Percentiles rank a stretch among this genome's conserved stretches.
These are phyloP conservation scores for Limnomonas spitsbergensis DNA, from an alignment of 139 green algal genomes.

Conservation along the genomic window DNA sequence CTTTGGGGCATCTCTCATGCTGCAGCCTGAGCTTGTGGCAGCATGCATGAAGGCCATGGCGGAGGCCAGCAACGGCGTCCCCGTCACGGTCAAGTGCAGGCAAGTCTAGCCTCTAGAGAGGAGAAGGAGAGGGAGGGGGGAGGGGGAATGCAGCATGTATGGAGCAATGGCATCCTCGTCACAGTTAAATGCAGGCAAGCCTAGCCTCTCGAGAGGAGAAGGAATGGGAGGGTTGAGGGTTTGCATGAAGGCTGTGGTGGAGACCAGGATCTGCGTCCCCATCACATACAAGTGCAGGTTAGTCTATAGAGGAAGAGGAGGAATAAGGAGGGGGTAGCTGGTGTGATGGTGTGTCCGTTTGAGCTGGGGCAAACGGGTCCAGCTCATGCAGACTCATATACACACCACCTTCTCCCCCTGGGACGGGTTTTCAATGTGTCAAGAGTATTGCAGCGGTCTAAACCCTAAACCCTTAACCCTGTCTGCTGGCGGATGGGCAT, in stretches of 20 bases:
- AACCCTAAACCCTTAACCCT: too few species aligned
- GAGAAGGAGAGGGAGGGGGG: constrained; percentile 20
- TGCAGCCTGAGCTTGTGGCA: constrained; percentile 71
- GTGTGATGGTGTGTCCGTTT: too few species aligned
- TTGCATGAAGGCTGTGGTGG: constrained; percentile 52
- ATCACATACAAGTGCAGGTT: constrained; percentile 84
- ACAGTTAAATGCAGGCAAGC: constrained; percentile 80
- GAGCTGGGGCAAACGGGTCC: too few species aligned
- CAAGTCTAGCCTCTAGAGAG: constrained; percentile 62
- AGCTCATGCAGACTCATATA: too few species aligned
- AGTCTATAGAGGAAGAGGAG: too few species aligned
- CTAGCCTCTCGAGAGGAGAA: constrained; percentile 69
- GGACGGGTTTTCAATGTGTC: too few species aligned
- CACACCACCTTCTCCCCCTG: too few species aligned
- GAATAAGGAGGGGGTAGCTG: too few species aligned
- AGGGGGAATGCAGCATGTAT: constrained; percentile 53
- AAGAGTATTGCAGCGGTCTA: too few species aligned
- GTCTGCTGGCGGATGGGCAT: too few species aligned
- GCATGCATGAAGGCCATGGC: constrained; percentile 52
- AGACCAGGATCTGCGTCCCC: constrained; percentile 19
- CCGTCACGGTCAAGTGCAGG: constrained; percentile 86
- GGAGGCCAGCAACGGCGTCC: constrained; percentile 12
- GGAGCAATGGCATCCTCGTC: constrained; percentile 40
- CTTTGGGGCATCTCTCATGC: constrained; percentile 89
- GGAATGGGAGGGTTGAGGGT: neutral